Conservation (phyloP, 306 rosid genomes). For the Sicyos baderoa region DNA sequence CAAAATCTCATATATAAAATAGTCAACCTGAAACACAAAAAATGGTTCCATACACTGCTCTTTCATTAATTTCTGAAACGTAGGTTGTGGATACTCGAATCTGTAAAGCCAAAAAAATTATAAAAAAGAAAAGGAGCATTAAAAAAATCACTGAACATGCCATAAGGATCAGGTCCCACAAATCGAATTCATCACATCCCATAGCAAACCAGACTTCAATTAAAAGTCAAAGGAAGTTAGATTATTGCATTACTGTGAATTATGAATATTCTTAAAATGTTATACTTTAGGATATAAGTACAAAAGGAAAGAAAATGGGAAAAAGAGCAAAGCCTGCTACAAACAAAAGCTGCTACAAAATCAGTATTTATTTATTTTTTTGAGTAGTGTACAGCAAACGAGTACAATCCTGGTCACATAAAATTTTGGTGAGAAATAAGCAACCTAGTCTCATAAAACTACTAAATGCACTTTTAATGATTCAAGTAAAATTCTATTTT, state of each 20-base stretch:
- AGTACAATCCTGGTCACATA: background rate
- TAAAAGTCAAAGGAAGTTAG: background rate
- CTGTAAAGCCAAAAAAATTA: constrained; percentile 43
- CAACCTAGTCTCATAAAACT: background rate
- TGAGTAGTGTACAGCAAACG: background rate
- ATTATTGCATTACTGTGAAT: background rate
- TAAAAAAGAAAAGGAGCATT: background rate
- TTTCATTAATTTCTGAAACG: constrained; percentile 91
- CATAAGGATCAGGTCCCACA: constrained; percentile 7
- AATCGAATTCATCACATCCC: background rate
- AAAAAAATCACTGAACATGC: background rate
- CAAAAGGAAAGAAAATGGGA: background rate
- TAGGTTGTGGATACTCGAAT: constrained; percentile 95
- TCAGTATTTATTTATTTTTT: background rate
- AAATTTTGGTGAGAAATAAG: background rate
- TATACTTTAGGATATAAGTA: background rate
- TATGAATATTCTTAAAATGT: background rate
- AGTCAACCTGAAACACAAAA: constrained; percentile 84
- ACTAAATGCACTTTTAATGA: background rate
- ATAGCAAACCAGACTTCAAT: background rate
- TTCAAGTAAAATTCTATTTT: background rate
- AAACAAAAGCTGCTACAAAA: background rate
- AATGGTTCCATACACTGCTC: constrained; percentile 97
- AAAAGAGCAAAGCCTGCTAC: background rate
- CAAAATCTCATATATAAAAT: background rate